Conservation (phyloP, 2,329 filamentous ascomycete species). For the Emmonsiellopsis sp. region DNA sequence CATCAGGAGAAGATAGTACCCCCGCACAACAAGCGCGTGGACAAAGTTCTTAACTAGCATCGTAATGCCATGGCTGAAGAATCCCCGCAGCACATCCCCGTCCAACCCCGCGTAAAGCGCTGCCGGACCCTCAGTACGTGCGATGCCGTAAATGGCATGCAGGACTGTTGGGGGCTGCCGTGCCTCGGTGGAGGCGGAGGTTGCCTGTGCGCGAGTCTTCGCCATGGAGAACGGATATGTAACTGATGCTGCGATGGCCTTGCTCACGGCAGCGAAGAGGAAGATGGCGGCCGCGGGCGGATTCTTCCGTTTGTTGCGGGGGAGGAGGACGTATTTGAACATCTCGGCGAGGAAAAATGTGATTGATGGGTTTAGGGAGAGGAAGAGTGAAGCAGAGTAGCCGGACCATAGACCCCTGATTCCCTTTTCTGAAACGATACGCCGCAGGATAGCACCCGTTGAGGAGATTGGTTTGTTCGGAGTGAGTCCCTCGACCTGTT, state of each 20-base stretch:
- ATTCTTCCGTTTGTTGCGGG: slow-evolving; percentile 30
- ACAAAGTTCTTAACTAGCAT: slow-evolving; percentile 78
- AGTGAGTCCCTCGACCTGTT: slow-evolving; percentile 56
- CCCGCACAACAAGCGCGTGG: slow-evolving; percentile 59
- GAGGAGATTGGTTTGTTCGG: slow-evolving; percentile 17
- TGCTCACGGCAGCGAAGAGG: slow-evolving; percentile 64
- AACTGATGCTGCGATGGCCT: slow-evolving; percentile 62
- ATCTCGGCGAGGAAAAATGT: slow-evolving; percentile 76
- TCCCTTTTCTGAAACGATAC: slow-evolving; percentile 61
- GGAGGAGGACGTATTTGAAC: slow-evolving; percentile 52
- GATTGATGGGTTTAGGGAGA: slow-evolving; percentile 77
- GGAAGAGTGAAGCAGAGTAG: slow-evolving; percentile 67
- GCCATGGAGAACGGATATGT: slow-evolving; percentile 82
- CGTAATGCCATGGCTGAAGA: slow-evolving; percentile 76
- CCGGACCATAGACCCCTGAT: slow-evolving; percentile 75
- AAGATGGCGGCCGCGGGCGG: slow-evolving; percentile 50
- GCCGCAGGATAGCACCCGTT: slow-evolving; percentile 49
- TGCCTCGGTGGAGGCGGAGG: slow-evolving; percentile 20
- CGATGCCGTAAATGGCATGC: slow-evolving; percentile 49
- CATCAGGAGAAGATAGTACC: slow-evolving; percentile 59
- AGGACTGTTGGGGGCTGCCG: slow-evolving; percentile 46
- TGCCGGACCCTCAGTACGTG: slow-evolving; percentile 53
- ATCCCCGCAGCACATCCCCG: slow-evolving; percentile 70
- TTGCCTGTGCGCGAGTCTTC: slow-evolving; percentile 66
- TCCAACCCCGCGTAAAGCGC: slow-evolving; percentile 67